phyloP scores from a whole-genome alignment of 768 basidiomycete species.

The Agrocybe pediades region DNA sequence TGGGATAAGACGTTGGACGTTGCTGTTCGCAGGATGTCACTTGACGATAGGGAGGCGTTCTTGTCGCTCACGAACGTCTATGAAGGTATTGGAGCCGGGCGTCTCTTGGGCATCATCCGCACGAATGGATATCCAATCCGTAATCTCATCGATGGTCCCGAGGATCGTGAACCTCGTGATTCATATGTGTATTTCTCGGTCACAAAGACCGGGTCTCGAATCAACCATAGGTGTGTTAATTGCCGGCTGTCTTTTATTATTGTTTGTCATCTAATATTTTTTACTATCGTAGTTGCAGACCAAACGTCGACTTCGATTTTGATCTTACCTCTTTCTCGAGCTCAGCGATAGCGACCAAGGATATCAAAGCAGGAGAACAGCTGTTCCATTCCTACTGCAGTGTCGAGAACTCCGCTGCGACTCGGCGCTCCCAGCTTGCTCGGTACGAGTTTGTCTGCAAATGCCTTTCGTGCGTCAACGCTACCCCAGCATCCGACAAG shows the following conservation, averaged over 20 bases:
- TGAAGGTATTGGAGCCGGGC: conserved; percentile 30
- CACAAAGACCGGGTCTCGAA: conserved; percentile 18
- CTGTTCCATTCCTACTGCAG: conserved; percentile 30
- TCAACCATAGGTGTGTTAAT: conserved; percentile 39
- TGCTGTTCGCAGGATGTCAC: conserved; percentile 17
- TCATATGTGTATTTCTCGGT: conserved; percentile 21
- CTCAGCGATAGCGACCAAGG: conserved; percentile 23
- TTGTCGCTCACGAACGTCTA: conserved; percentile 27
- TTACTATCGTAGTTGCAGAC: conserved; percentile 26
- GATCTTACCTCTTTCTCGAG: conserved; percentile 31
- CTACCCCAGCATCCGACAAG: conserved; percentile 23
- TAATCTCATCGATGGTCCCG: not conserved
- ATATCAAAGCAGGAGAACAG: conserved; percentile 33
- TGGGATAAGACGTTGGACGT: conserved; percentile 21
- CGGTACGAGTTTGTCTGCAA: conserved; percentile 30
- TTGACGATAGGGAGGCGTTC: conserved; percentile 14
- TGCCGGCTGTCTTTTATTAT: not conserved
- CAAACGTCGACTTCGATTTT: conserved; percentile 27
- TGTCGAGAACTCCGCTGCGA: conserved; percentile 15
- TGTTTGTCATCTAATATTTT: not conserved
- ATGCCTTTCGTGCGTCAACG: conserved; percentile 24
- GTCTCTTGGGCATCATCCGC: conserved; percentile 24
- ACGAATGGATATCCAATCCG: conserved; percentile 25
- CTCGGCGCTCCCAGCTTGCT: conserved; percentile 25
- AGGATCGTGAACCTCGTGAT: conserved; percentile 13